Evolutionary conservation across 164 flowering plant species (phyloP).

Genomic region (Aristolochia fimbriata): DNA sequence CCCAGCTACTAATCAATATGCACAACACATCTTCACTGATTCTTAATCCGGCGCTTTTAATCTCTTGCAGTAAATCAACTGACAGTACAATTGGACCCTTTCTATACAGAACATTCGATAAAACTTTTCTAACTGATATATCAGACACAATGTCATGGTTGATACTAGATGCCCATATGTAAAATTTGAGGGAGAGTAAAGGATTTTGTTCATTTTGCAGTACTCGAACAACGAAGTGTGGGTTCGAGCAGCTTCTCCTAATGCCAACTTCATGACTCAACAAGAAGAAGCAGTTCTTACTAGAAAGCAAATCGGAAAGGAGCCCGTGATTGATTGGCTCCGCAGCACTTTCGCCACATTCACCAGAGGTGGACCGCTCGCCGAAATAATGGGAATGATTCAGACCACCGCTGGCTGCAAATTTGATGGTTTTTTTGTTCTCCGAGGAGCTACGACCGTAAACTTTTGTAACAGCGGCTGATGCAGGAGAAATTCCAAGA

Average conservation of each 20-base stretch:
- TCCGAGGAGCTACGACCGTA: conserved; percentile 1
- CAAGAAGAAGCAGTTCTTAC: conserved; percentile 71
- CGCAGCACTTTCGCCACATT: not conserved
- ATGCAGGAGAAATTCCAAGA: conserved; percentile 29
- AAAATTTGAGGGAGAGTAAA: conserved; percentile 44
- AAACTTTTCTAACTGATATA: conserved; percentile 34
- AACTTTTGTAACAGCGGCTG: conserved; percentile 13
- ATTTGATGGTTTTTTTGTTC: conserved; percentile 6
- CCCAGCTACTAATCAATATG: conserved; percentile 83
- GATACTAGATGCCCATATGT: conserved; percentile 56
- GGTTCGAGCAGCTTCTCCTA: conserved; percentile 24
- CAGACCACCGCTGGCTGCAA: not conserved
- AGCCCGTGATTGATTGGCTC: conserved; percentile 36
- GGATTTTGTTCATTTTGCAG: conserved; percentile 73
- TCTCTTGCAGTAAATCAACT: conserved; percentile 47
- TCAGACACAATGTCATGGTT: conserved; percentile 28
- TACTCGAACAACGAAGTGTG: conserved; percentile 39
- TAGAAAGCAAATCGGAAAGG: conserved; percentile 32
- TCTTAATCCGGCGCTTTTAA: conserved; percentile 35
- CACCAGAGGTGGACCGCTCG: conserved; percentile 2
- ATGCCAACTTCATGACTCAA: conserved; percentile 45
- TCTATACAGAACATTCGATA: conserved; percentile 39
- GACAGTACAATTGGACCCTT: conserved; percentile 80
- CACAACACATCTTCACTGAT: conserved; percentile 63
- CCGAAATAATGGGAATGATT: not conserved